phyloP scores from a whole-genome alignment of 805 yeast species.

The Hanseniaspora singularis region DNA sequence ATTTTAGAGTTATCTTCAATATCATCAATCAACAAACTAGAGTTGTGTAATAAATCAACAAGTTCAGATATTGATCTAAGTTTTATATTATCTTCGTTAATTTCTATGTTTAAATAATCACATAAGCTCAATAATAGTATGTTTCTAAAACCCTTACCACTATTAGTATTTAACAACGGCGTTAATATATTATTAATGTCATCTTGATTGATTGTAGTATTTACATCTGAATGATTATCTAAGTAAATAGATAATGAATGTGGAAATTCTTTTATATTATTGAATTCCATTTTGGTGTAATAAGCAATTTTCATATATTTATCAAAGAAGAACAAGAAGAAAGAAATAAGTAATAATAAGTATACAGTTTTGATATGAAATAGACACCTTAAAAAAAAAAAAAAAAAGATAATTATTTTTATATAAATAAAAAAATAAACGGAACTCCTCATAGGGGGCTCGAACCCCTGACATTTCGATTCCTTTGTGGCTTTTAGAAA shows the following conservation, averaged over 20 bases:
- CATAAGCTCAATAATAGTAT: constrained; percentile 5
- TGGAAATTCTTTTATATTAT: background rate
- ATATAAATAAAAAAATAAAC: constrained; percentile 16
- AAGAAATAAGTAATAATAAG: too few relatives aligned
- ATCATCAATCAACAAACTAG: constrained; percentile 69
- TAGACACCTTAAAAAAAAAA: background rate
- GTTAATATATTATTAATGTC: background rate
- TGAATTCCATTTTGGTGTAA: background rate
- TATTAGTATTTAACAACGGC: background rate
- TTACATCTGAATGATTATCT: background rate
- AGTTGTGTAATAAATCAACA: constrained; percentile 51
- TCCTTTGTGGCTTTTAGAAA: constrained; percentile 20
- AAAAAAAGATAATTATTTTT: background rate
- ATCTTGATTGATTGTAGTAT: background rate
- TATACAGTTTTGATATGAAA: background rate
- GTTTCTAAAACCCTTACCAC: constrained; percentile 10
- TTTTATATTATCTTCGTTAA: constrained; percentile 18
- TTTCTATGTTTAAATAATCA: background rate
- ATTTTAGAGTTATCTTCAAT: constrained; percentile 66
- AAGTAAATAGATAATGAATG: background rate
- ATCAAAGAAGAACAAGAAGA: too few relatives aligned
- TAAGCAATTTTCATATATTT: too few relatives aligned
- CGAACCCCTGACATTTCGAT: constrained; percentile 41
- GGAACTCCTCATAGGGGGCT: constrained; percentile 42
- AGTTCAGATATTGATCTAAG: constrained; percentile 30